A percentile compares a stretch with the other conserved stretches of the same genome.
phyloP scores from a whole-genome alignment of 805 yeast species.

The Scheffersomyces stipitis region DNA sequence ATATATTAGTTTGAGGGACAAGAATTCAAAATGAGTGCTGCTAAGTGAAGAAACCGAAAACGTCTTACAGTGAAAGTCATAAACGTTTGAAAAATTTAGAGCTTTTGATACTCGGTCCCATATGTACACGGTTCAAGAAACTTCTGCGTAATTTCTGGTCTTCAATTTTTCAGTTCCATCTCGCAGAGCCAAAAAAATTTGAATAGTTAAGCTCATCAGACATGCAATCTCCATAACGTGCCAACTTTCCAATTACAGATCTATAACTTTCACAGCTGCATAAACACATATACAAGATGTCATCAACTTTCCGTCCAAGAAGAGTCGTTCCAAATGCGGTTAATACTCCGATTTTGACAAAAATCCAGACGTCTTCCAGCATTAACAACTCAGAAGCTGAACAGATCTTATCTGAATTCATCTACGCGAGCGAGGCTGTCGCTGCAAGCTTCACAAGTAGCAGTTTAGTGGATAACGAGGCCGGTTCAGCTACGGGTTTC shows the following conservation, averaged over 20 bases:
- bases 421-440: conserved; percentile 36
- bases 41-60: background rate
- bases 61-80: conserved; percentile 4
- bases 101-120: too few species aligned
- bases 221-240: too few species aligned
- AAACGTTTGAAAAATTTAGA: conserved; percentile 1
- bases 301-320: conserved; percentile 39
- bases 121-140: too few species aligned
- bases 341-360: conserved; percentile 47
- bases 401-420: conserved; percentile 41
- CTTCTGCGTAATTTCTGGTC: too few species aligned
- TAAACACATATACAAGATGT: conserved; percentile 13
- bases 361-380: conserved; percentile 24
- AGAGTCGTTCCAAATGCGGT: conserved; percentile 45
- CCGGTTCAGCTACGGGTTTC: conserved; percentile 26
- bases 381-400: conserved; percentile 47
- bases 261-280: background rate
- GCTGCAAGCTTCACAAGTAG: conserved; percentile 27
- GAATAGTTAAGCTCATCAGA: too few species aligned
- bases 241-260: background rate
- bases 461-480: conserved; percentile 24
- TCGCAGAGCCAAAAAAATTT: too few species aligned
- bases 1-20: background rate
- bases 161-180: too few species aligned
- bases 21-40: conserved; percentile 3